Evolutionary conservation across 1,139 yeast species (phyloP), one percentile per base, ranked within the genome.

Genomic region (Sugiyamaella paludigena): DNA sequence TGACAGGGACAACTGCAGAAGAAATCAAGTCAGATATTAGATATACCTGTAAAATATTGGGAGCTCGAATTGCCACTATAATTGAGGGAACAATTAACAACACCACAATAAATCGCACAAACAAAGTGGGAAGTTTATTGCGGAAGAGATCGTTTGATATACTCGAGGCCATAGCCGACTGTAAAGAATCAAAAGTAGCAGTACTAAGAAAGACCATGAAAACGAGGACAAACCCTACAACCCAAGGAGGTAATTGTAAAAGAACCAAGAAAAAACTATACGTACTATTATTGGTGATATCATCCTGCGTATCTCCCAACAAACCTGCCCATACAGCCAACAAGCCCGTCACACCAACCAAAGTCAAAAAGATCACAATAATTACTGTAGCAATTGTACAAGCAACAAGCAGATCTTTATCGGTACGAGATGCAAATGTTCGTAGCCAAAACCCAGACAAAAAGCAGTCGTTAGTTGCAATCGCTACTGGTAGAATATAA

Each of bases 381-480:
- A 85, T 77, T 51, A 85, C 63, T 0, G 92, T 77, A 0, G 96
- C 95, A 52, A 89, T 70, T 1, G 82, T 73, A 48, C 91, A 80
- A 19, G 95, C 95, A 58, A 87, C 78, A 67, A 78, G 69, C 60
- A 91, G 75, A 62, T 89, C 96, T 59, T 75, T 80, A 67, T 88
- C 80, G 9, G 89, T 72, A 55, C 80, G 79, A 12, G 96, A 84
- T 3, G 98, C 96, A 73, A 91, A 91, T 0, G 98, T 86, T 63
- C 98, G 77, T 57, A 91, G 72, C 98, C 98, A 91, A 66, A 89
- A 89, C 0, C 96, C 96, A 32, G 95, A 80, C 77, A 91, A 73
- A 67, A 91, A 89, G 62, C 91, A 81, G 64, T 88, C 96, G 61
- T 91, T 91, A 36, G 97, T 87, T 45, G 88, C 78, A 63, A 91